Percentiles rank a stretch among this genome's conserved stretches.
Evolutionary conservation across 192 early-diverging fungal genomes (phyloP).

Genomic region (Coemansia sp.): DNA sequence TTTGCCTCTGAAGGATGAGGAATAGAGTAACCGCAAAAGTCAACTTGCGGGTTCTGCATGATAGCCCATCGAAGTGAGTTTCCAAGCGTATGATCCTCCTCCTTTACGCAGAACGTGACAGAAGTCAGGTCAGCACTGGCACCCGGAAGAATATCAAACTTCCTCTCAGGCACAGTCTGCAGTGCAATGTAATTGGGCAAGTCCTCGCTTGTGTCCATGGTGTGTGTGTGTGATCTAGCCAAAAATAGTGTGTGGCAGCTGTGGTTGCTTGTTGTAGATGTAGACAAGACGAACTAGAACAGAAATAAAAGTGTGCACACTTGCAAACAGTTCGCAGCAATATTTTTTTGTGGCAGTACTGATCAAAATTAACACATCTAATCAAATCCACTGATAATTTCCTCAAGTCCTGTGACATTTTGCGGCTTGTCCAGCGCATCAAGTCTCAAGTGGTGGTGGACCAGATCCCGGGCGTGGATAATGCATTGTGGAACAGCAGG

Average conservation of each 20-base stretch:
- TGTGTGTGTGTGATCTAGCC: neutral
- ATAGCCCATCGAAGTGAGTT: slow-evolving; percentile 90
- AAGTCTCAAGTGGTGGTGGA: slow-evolving; percentile 53
- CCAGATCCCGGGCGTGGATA: slow-evolving; percentile 63
- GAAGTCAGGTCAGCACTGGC: slow-evolving; percentile 68
- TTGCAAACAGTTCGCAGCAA: neutral
- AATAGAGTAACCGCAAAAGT: slow-evolving; percentile 94
- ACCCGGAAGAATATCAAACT: slow-evolving; percentile 56
- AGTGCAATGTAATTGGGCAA: slow-evolving; percentile 37
- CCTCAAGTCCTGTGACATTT: slow-evolving; percentile 34
- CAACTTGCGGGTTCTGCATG: slow-evolving; percentile 91
- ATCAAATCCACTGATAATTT: slow-evolving; percentile 37
- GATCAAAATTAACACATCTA: slow-evolving; percentile 2
- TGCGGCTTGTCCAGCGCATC: slow-evolving; percentile 44
- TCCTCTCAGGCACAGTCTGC: slow-evolving; percentile 34
- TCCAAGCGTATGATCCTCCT: slow-evolving; percentile 97
- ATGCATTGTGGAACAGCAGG: slow-evolving; percentile 84
- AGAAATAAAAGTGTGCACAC: neutral
- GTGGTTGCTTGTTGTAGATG: neutral
- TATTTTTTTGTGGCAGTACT: neutral
- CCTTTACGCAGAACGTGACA: slow-evolving; percentile 83
- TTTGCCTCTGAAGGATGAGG: slow-evolving; percentile 95
- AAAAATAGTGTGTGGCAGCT: neutral
- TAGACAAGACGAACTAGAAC: neutral
- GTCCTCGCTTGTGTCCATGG: slow-evolving; percentile 23